Base-by-base conservation (phyloP, 139 green algal genomes). In the Coelastrella sp. region DNA sequence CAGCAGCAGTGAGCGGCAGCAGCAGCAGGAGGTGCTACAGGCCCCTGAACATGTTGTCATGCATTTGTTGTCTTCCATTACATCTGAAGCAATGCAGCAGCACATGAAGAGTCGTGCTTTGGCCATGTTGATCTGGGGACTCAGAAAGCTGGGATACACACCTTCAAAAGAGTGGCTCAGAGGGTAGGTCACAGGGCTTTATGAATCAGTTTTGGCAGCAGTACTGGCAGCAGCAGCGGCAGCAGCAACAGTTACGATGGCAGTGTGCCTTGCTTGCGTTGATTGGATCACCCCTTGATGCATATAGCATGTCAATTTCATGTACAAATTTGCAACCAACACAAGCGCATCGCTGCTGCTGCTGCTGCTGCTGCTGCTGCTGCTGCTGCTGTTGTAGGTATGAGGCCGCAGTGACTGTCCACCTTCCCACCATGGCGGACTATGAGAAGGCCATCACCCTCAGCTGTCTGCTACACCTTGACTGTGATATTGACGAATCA, bases 51-150 rank as follows among this genome's bases (percentile, higher is more conserved):
- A 17, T 80, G 72, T 80, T 13, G 45, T 80, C 4, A 5, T 17
- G 13, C 13, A 66, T 9, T 27, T 80, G 72, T 27, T 80, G 30
- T n/a, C n/a, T n/a, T n/a, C n/a, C n/a, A n/a, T n/a, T n/a, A n/a
- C n/a, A n/a, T 57, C 15, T 57, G 15, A 23, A 13, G 11, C 11
- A 9, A 9, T 80, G 48, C 27, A 60, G n/a, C 8, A 15, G n/a
- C 40, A 9, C 25, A 27, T 80, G 72, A 59, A 45, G 48, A 53
- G 45, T 30, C 72, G 72, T 7, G 72, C 45, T 15, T 48, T 80
- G 45, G 37, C 72, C 17, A 80, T 80, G 72, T 30, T 80, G 15
- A 32, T 80, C 27, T 80, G 72, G 72, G 72, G 72, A 5, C n/a
- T 80, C 27, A 51, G 72, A 27, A 80, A 80, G 34, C 30, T 80